Percentiles rank a stretch among this genome's conserved stretches.
Evolutionary conservation across 2,329 filamentous ascomycete species (phyloP).

Genomic region (Fusarium sp.): DNA sequence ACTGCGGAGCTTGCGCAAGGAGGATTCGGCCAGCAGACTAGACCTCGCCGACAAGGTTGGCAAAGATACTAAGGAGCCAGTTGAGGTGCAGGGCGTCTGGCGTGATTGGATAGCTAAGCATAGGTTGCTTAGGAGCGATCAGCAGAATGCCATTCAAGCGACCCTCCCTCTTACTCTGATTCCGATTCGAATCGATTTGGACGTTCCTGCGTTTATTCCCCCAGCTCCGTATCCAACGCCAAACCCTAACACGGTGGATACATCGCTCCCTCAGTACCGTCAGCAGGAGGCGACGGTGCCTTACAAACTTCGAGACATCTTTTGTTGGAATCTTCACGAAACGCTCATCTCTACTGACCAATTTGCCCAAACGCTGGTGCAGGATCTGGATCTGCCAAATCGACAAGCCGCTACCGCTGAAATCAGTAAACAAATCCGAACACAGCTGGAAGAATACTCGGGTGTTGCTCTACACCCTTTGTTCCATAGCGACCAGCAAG

Average conservation of each 20-base stretch:
- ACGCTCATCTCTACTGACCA: slow-evolving; percentile 93
- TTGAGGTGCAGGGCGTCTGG: slow-evolving; percentile 90
- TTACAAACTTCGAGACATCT: slow-evolving; percentile 93
- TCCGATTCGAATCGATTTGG: slow-evolving; percentile 95
- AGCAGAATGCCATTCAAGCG: slow-evolving; percentile 73
- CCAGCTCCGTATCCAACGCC: slow-evolving; percentile 73
- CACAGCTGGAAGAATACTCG: slow-evolving; percentile 95
- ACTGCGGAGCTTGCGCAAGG: slow-evolving; percentile 82
- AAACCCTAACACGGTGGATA: slow-evolving; percentile 72
- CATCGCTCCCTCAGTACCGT: slow-evolving; percentile 81
- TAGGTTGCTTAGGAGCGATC: slow-evolving; percentile 64
- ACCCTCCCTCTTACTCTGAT: slow-evolving; percentile 89
- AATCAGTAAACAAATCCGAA: slow-evolving; percentile 93
- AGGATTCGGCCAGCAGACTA: slow-evolving; percentile 72
- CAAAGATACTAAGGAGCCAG: slow-evolving; percentile 82
- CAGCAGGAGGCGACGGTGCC: slow-evolving; percentile 82
- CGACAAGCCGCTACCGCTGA: slow-evolving; percentile 75
- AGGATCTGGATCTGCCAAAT: slow-evolving; percentile 91
- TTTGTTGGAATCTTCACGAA: slow-evolving; percentile 98
- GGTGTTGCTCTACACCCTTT: slow-evolving; percentile 93
- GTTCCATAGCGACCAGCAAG: slow-evolving; percentile 73
- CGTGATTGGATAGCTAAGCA: slow-evolving; percentile 93
- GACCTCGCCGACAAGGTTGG: slow-evolving; percentile 81
- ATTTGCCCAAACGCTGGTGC: slow-evolving; percentile 90
- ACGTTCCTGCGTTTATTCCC: slow-evolving; percentile 82